Evolutionary conservation across 2,329 filamentous ascomycete species (phyloP).

Genomic region (Neophaeococcomyces aloes): DNA sequence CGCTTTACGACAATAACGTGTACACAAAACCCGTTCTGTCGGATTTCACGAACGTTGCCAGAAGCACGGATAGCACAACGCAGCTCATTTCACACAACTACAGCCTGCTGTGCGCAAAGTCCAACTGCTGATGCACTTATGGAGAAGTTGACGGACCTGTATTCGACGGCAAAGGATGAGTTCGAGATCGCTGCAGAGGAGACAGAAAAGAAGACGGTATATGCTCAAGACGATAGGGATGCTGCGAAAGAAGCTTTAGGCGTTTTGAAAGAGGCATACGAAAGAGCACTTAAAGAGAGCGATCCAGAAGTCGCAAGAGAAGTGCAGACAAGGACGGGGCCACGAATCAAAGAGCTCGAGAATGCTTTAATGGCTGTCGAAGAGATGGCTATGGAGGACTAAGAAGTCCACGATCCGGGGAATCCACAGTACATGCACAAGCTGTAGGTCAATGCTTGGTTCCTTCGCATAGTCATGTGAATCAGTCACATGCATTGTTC

Average conservation of each 20-base stretch:
- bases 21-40: too few relatives aligned
- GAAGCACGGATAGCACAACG: too few relatives aligned
- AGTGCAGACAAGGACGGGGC: slow-evolving; percentile 41
- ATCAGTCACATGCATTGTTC: too few relatives aligned
- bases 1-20: too few relatives aligned
- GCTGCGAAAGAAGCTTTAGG: slow-evolving; percentile 44
- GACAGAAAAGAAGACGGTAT: slow-evolving; percentile 43
- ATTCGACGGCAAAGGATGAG: slow-evolving; percentile 22
- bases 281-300: slow-evolving; percentile 31
- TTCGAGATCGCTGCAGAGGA: slow-evolving; percentile 36
- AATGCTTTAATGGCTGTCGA: slow-evolving; percentile 42
- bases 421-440: neutral
- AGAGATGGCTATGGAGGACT: slow-evolving; percentile 40
- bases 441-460: neutral
- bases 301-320: slow-evolving; percentile 38
- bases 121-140: slow-evolving; percentile 21
- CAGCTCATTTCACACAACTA: too few relatives aligned
- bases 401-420: neutral
- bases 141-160: slow-evolving; percentile 22
- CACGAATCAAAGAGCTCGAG: slow-evolving; percentile 44
- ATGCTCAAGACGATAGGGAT: slow-evolving; percentile 44
- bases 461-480: too few relatives aligned
- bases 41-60: too few relatives aligned
- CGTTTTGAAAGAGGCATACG: slow-evolving; percentile 39
- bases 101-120: slow-evolving; percentile 5